A percentile compares a stretch with the other conserved stretches of the same genome.
These are phyloP conservation scores for Phaffomyces antillensis DNA, from an alignment of 805 yeast species.

Conservation along the genomic window DNA sequence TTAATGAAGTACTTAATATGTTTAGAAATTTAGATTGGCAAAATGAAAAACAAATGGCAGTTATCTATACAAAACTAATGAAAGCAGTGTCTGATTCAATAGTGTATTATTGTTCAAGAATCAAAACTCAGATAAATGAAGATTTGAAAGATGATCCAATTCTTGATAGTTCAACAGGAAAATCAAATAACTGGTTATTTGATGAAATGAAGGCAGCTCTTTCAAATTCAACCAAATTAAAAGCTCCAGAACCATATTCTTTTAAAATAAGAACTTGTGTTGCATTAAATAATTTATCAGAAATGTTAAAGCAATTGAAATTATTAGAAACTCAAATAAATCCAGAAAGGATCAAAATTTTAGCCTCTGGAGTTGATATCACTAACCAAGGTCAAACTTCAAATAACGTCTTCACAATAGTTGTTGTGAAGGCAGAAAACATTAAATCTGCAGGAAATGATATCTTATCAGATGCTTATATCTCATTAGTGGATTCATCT, in stretches of 20 bases:
- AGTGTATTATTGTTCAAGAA: constrained; percentile 38
- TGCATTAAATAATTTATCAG: constrained; percentile 63
- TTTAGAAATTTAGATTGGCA: constrained; percentile 60
- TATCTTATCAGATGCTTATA: constrained; percentile 49
- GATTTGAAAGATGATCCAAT: constrained; percentile 30
- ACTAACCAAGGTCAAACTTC: constrained; percentile 19
- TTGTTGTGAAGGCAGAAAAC: constrained; percentile 58
- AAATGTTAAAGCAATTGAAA: constrained; percentile 40
- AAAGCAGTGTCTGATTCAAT: constrained; percentile 58
- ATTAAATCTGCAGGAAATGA: constrained; percentile 40
- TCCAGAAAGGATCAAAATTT: constrained; percentile 42
- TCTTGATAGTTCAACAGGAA: constrained; percentile 17
- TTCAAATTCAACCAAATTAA: constrained; percentile 29
- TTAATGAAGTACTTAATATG: constrained; percentile 50
- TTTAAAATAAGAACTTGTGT: constrained; percentile 61
- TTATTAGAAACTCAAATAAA: constrained; percentile 50
- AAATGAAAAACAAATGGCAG: constrained; percentile 54
- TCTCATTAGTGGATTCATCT: constrained; percentile 52
- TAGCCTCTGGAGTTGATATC: constrained; percentile 29
- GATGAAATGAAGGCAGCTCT: constrained; percentile 46
- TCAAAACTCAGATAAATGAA: constrained; percentile 29
- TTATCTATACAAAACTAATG: constrained; percentile 51
- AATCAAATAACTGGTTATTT: constrained; percentile 35
- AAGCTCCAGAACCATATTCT: constrained; percentile 45
- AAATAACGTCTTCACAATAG: constrained; percentile 55